Base-by-base conservation (phyloP, 2,329 filamentous ascomycete species). In the Phyllosticta paracitricarpa region DNA sequence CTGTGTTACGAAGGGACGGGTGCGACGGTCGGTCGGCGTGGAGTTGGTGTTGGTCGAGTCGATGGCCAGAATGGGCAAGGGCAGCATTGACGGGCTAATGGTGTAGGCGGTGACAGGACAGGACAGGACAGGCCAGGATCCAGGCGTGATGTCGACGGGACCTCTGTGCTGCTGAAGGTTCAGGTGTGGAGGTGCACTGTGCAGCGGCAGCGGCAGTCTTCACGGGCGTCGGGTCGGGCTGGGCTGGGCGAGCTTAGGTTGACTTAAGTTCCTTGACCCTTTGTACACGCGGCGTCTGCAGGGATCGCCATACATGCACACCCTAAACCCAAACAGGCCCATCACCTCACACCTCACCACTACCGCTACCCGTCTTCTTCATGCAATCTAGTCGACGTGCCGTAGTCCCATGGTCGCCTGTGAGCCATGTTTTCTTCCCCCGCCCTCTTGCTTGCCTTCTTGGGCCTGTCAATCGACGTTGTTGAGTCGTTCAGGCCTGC, bases 1-100 rank as follows among this genome's bases (percentile, higher is more conserved):
- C 56, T 51, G 55, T 61, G 54, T 61, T 28, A 48, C 54, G 48
- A n/a, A 28, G 33, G 55, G 40, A 48, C 22, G 52, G 25, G 52
- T 54, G 52, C 22, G 19, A 54, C 52, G 52, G 8, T 14, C 52
- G 52, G 8, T 14, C 52, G 19, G 51, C 55, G 55, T 48, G 30
- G 59, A 40, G 17, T n/a, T 12, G 25, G 19, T 19, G 17, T 7
- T 25, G 55, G 12, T 54, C 28, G 51, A 22, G 30, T 9, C 19
- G 48, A 48, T 40, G 25, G 26, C 19, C 54, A 48, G 14, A 54
- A 28, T n/a, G 51, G 54, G 28, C 40, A 12, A 22, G 54, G 17
- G n/a, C 33, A 25, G 54, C 51, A 48, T 54, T 35, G 54, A 57
- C n/a, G 30, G 22, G 52, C 52, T 30, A 4, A 19, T 8, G 5